These are phyloP conservation scores for Agaricus blazei DNA, from an alignment of 768 basidiomycete genomes.

Conservation along the genomic window DNA sequence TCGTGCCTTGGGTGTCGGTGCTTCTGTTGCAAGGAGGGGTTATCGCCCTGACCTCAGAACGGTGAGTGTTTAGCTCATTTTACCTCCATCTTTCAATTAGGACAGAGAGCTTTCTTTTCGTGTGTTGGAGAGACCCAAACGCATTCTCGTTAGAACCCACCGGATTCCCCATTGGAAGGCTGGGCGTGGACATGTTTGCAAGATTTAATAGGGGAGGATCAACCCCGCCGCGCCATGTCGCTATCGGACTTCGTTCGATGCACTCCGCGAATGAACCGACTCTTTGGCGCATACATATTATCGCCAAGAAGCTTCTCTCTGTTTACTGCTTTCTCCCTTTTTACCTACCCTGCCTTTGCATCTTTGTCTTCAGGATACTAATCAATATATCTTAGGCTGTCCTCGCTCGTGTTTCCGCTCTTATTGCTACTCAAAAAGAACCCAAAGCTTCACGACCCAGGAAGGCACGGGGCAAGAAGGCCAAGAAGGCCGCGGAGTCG, in stretches of 20 bases:
- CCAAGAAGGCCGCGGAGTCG: constrained; percentile 18
- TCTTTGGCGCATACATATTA: constrained; percentile 62
- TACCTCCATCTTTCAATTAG: constrained; percentile 2
- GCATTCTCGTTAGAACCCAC: constrained; percentile 95
- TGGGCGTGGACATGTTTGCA: constrained; percentile 95
- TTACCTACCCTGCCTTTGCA: neutral
- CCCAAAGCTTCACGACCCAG: constrained; percentile 62
- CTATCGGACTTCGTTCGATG: constrained; percentile 72
- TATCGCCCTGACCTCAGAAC: constrained; percentile 77
- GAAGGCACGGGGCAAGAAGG: constrained; percentile 74
- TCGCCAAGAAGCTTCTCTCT: constrained; percentile 8
- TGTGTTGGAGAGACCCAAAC: constrained; percentile 14
- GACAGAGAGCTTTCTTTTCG: neutral
- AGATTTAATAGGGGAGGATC: constrained; percentile 63
- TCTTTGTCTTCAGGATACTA: constrained; percentile 18
- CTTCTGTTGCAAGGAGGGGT: constrained; percentile 54
- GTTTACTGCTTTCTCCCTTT: constrained; percentile 11
- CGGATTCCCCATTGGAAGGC: constrained; percentile 67
- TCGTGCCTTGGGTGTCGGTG: constrained; percentile 62
- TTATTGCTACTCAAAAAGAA: constrained; percentile 64
- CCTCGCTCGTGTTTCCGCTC: constrained; percentile 72
- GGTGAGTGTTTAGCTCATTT: constrained; percentile 38
- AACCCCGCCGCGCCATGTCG: constrained; percentile 62
- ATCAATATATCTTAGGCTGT: constrained; percentile 47
- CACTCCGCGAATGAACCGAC: constrained; percentile 60